Percentiles rank a stretch among this genome's conserved stretches.
phyloP scores from a whole-genome alignment of 2,329 filamentous ascomycete species.

The Chaetomium sp. region DNA sequence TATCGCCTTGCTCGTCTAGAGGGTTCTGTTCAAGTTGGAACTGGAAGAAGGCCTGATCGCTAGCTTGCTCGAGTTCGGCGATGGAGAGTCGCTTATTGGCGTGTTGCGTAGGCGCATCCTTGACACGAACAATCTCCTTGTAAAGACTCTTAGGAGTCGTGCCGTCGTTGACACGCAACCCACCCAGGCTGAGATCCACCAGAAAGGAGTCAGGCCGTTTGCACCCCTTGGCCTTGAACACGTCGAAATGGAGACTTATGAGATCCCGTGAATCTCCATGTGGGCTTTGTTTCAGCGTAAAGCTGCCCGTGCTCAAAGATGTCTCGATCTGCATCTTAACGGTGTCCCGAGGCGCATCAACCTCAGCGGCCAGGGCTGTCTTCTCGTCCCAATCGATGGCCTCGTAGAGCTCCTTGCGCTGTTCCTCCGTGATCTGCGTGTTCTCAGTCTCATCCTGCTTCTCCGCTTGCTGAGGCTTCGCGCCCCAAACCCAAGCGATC shows the following conservation, averaged over 20 bases:
- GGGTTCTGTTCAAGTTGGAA: conserved; percentile 93
- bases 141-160: conserved; percentile 88
- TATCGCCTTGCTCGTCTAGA: conserved; percentile 84
- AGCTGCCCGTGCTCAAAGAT: conserved; percentile 90
- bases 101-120: conserved; percentile 62
- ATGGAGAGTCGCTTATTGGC: conserved; percentile 45
- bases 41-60: conserved; percentile 77
- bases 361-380: conserved; percentile 74
- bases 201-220: conserved; percentile 88
- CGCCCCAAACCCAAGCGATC: conserved; percentile 87
- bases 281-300: conserved; percentile 81
- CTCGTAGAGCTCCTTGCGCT: conserved; percentile 92
- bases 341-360: conserved; percentile 85
- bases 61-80: conserved; percentile 42
- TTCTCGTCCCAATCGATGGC: conserved; percentile 99
- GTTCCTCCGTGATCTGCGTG: conserved; percentile 86
- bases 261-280: conserved; percentile 74
- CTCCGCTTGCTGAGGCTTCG: conserved; percentile 49
- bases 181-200: conserved; percentile 82
- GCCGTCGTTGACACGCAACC: conserved; percentile 89
- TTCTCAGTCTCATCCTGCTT: conserved; percentile 61
- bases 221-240: conserved; percentile 83
- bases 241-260: conserved; percentile 86
- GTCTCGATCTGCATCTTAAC: conserved; percentile 90
- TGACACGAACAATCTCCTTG: conserved; percentile 92